Evolutionary conservation across 495 filamentous ascomycete genomes (phyloP).

Genomic region (Penicillium salamii): DNA sequence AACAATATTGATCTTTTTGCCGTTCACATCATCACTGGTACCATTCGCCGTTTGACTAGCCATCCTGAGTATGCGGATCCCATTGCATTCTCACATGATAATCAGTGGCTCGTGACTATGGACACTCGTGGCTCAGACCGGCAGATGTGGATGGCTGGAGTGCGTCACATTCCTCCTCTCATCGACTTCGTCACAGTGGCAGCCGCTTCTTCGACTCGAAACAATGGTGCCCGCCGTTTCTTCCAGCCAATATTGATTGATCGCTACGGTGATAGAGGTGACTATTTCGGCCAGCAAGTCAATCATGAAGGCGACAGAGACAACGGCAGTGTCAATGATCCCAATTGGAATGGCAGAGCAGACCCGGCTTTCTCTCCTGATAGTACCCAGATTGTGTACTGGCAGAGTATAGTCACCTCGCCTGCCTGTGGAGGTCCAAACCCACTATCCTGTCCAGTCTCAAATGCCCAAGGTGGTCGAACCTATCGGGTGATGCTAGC

Average conservation of each 20-base stretch:
- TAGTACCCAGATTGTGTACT: constrained; percentile 20
- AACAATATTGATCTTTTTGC: constrained; percentile 25
- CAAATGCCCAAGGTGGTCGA: constrained; percentile 14
- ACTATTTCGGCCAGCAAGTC: constrained; percentile 24
- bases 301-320: constrained; percentile 16
- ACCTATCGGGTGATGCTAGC: constrained; percentile 20
- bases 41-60: constrained; percentile 21
- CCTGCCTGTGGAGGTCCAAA: constrained; percentile 19
- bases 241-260: constrained; percentile 23
- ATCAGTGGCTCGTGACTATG: constrained; percentile 19
- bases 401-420: constrained; percentile 11
- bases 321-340: constrained; percentile 19
- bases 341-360: constrained; percentile 24
- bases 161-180: constrained; percentile 20
- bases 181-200: constrained; percentile 13
- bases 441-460: constrained; percentile 15
- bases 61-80: constrained; percentile 27
- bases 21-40: constrained; percentile 17
- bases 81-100: constrained; percentile 19
- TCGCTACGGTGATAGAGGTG: constrained; percentile 13
- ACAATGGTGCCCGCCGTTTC: constrained; percentile 22
- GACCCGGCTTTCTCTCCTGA: constrained; percentile 25
- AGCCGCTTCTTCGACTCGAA: constrained; percentile 17
- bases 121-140: constrained; percentile 21
- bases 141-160: constrained; percentile 22